Evolutionary conservation across 192 early-diverging fungal genomes (phyloP), one percentile per base, ranked within the genome.

Genomic region (Coemansia sp.): DNA sequence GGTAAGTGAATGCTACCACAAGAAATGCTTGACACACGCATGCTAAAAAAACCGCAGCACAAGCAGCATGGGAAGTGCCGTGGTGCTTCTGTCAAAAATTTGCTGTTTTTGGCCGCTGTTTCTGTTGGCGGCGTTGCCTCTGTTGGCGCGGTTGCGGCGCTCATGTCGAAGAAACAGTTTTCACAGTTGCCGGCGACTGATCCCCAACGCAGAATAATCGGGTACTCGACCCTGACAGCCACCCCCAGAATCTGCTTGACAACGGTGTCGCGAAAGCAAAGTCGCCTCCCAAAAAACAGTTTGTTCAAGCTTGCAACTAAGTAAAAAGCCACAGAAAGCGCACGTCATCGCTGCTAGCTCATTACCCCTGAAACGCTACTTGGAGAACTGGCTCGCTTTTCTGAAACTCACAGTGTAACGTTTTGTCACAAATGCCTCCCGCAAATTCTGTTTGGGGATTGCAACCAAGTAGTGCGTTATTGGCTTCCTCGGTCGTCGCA

Each of bases 131-230:
- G 83, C 21, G 68, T 57, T 24, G 72, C 83, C 40, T 60, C 82
- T 2, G 67, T 90, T 17, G 77, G 81, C 1, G 69, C 80, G 14
- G 91, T 91, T 8, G 47, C 89, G 23, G 85, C 86, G 40, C 58
- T 91, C 56, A 94, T 94, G 92, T 33, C 84, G 23, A 82, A 87
- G 30, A 75, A 90, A 19, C 91, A 94, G 50, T 94, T 86, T 71
- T 94, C 92, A 13, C 92, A 94, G 69, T 57, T 94, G 42, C 92
- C 92, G 0, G 90, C 91, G 4, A 80, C 90, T 25, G 79, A 83
- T 57, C 54, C 80, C 0, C 77, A 83, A 56, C 80, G 87, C 24
- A 86, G 89, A 24, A 69, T 92, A 18, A 70, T 91, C 37, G 92
- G 92, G 0, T 91, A 89, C 59, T 74, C 92, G 53, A 89, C 91